Percentiles rank a stretch among this genome's conserved stretches.
phyloP scores from a whole-genome alignment of 2,329 filamentous ascomycete genomes.

The Penicillium palitans region DNA sequence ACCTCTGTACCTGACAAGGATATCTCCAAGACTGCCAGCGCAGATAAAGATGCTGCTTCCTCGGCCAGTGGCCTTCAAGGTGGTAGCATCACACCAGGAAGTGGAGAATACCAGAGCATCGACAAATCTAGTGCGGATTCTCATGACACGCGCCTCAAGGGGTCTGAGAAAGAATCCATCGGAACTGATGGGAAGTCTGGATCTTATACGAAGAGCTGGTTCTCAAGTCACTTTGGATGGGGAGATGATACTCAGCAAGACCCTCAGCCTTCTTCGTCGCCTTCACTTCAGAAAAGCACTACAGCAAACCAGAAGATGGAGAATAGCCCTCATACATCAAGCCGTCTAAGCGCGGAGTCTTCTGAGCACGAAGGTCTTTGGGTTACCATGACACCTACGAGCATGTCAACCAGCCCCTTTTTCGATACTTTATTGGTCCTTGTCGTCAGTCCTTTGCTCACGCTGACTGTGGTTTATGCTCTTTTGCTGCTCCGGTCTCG shows the following conservation, averaged over 20 bases:
- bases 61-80: slow-evolving; percentile 53
- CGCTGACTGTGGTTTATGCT: slow-evolving; percentile 87
- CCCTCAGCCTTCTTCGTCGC: slow-evolving; percentile 14
- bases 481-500: slow-evolving; percentile 83
- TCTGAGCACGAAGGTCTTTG: slow-evolving; percentile 75
- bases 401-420: slow-evolving; percentile 83
- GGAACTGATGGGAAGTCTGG: slow-evolving; percentile 12
- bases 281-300: slow-evolving; percentile 9
- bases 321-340: slow-evolving; percentile 12
- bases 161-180: slow-evolving; percentile 11
- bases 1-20: slow-evolving; percentile 26
- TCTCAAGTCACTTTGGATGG: slow-evolving; percentile 38
- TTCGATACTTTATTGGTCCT: slow-evolving; percentile 95
- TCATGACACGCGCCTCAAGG: slow-evolving; percentile 17
- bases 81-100: slow-evolving; percentile 69
- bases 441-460: slow-evolving; percentile 91
- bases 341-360: slow-evolving; percentile 34
- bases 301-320: slow-evolving; percentile 23
- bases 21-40: slow-evolving; percentile 31
- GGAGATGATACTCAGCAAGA: slow-evolving; percentile 20
- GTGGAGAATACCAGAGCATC: slow-evolving; percentile 65
- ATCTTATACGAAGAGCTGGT: slow-evolving; percentile 33
- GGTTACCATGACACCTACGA: slow-evolving; percentile 94
- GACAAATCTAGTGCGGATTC: slow-evolving; percentile 31
- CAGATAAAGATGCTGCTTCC: slow-evolving; percentile 33